Percentiles rank a stretch among this genome's conserved stretches.
Evolutionary conservation across 768 basidiomycete genomes (phyloP).

Genomic region (Mycena amicta): DNA sequence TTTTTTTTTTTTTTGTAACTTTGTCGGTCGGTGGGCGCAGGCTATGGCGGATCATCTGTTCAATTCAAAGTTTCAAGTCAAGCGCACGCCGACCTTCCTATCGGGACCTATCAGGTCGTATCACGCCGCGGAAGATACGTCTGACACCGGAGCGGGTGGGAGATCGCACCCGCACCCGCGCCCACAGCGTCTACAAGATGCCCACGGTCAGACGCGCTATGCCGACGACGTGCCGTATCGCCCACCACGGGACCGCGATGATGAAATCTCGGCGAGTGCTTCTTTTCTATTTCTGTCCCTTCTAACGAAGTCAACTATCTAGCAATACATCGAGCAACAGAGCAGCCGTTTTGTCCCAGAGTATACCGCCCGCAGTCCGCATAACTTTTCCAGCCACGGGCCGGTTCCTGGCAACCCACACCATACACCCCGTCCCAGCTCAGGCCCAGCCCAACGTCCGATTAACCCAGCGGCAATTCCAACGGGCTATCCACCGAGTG

Average conservation of each 20-base stretch:
- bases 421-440: not conserved
- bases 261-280: not conserved
- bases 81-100: not conserved
- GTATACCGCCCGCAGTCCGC: no score
- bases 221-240: slow-evolving; percentile 4
- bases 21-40: not conserved
- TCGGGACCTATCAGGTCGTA: not conserved
- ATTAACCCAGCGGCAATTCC: not conserved
- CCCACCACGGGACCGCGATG: slow-evolving; percentile 5
- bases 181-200: not conserved
- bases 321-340: not conserved
- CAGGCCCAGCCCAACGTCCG: no score
- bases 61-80: not conserved
- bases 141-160: not conserved
- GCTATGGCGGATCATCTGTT: not conserved
- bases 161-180: no score
- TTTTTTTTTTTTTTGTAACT: not conserved
- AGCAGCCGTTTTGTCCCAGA: not conserved
- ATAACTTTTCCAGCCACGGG: not conserved
- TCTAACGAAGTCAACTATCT: not conserved
- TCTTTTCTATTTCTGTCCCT: not conserved
- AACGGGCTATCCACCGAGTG: slow-evolving; percentile 12
- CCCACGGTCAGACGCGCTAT: not conserved
- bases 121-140: not conserved
- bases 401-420: not conserved